A percentile compares a stretch with the other conserved stretches of the same genome.
phyloP scores from a whole-genome alignment of 352 stramenopile genomes.

The Phytophthora hybrid region DNA sequence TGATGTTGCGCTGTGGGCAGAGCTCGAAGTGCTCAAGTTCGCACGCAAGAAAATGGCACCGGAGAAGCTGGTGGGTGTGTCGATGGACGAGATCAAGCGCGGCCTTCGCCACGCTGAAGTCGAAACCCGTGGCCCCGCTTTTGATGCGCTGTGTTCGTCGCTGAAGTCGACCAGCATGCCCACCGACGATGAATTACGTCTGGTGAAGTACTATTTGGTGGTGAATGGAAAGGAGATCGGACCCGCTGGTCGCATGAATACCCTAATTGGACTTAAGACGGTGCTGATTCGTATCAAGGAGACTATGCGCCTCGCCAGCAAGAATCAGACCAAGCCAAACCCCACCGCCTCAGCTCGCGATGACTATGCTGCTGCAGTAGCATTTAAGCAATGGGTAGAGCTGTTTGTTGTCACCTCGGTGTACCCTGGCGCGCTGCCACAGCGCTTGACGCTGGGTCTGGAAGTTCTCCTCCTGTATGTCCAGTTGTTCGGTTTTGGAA shows the following conservation, averaged over 20 bases:
- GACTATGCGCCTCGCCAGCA: slow-evolving; percentile 60
- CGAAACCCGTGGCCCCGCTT: slow-evolving; percentile 74
- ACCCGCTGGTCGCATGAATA: slow-evolving; percentile 71
- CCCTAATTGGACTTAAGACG: slow-evolving; percentile 78
- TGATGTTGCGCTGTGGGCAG: slow-evolving; percentile 70
- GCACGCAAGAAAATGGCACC: slow-evolving; percentile 72
- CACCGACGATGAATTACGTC: slow-evolving; percentile 53
- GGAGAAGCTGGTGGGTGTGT: slow-evolving; percentile 64
- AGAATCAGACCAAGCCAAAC: slow-evolving; percentile 34
- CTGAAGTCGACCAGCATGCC: slow-evolving; percentile 86
- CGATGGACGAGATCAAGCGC: slow-evolving; percentile 59
- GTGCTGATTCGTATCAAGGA: slow-evolving; percentile 83
- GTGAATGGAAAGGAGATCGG: slow-evolving; percentile 81
- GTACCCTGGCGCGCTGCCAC: slow-evolving; percentile 70
- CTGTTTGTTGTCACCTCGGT: slow-evolving; percentile 71
- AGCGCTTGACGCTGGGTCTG: slow-evolving; percentile 76
- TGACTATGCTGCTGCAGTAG: slow-evolving; percentile 47
- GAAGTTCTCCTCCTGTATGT: slow-evolving; percentile 77
- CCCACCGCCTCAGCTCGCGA: background rate
- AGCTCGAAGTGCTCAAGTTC: slow-evolving; percentile 84
- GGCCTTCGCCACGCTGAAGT: slow-evolving; percentile 63
- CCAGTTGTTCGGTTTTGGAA: slow-evolving; percentile 71
- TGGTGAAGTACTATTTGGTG: slow-evolving; percentile 76
- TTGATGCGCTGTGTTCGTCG: slow-evolving; percentile 81
- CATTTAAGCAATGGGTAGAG: slow-evolving; percentile 76